Evolutionary conservation across 2,329 filamentous ascomycete species (phyloP).

Genomic region (Fusarium transvaalense): DNA sequence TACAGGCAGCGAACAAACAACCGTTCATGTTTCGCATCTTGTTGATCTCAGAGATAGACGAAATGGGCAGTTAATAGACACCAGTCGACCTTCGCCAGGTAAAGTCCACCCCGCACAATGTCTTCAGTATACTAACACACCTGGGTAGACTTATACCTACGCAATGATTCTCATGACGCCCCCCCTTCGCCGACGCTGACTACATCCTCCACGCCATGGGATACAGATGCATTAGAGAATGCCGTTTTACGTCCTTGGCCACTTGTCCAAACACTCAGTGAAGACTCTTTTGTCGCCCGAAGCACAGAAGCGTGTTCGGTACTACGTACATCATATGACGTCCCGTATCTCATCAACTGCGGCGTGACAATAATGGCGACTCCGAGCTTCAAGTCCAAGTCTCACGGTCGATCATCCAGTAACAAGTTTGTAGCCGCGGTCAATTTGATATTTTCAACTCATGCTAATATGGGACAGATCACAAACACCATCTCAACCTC

Average conservation of each 20-base stretch:
- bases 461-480: conserved; percentile 11
- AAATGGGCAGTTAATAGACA: conserved; percentile 2
- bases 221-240: conserved; percentile 1
- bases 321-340: conserved; percentile 14
- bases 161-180: not conserved
- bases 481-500: conserved; percentile 4
- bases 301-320: conserved; percentile 35
- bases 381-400: conserved; percentile 8
- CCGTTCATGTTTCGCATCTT: not conserved
- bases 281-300: conserved; percentile 33
- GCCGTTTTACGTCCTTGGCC: conserved; percentile 21
- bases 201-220: conserved; percentile 2
- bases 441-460: rapidly evolving
- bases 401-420: conserved; percentile 5
- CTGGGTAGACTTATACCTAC: not conserved
- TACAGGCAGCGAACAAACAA: conserved; percentile 1
- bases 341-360: conserved; percentile 20
- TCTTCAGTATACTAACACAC: not conserved
- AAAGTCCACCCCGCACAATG: rapidly evolving
- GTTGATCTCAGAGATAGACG: conserved; percentile 1
- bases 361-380: conserved; percentile 35
- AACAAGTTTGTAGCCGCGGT: conserved; percentile 1
- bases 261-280: conserved; percentile 28
- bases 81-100: conserved; percentile 6
- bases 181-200: conserved; percentile 9